Conservation (phyloP, 768 basidiomycete species). For the Tephrocybe rancida region DNA sequence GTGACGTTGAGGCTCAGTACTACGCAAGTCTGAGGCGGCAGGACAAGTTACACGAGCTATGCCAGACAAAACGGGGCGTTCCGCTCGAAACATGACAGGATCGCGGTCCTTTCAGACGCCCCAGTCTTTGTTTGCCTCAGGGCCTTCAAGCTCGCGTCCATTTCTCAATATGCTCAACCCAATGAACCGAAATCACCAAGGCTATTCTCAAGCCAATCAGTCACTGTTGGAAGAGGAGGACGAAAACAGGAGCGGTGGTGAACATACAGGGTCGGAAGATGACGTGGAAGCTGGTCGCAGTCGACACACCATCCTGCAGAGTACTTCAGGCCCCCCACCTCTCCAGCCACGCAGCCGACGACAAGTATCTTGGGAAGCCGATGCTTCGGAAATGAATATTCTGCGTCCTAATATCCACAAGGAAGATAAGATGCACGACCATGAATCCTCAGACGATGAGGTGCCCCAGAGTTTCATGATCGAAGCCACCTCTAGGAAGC, state of each 20-base stretch:
- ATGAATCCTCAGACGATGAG: slow-evolving; percentile 78
- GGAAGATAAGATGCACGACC: slow-evolving; percentile 60
- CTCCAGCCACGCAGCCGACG: slow-evolving; percentile 48
- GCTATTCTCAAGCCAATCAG: slow-evolving; percentile 75
- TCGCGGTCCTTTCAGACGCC: slow-evolving; percentile 38
- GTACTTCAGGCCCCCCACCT: slow-evolving; percentile 22
- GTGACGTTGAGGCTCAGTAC: slow-evolving; percentile 7
- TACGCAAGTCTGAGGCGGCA: slow-evolving; percentile 16
- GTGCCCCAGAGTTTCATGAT: slow-evolving; percentile 88
- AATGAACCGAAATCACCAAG: slow-evolving; percentile 71
- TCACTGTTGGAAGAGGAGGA: slow-evolving; percentile 78
- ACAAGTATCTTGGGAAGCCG: slow-evolving; percentile 60
- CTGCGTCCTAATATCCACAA: slow-evolving; percentile 74
- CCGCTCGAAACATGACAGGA: slow-evolving; percentile 29
- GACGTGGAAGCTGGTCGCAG: slow-evolving; percentile 66
- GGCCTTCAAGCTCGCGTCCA: slow-evolving; percentile 64
- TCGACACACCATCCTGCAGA: slow-evolving; percentile 41
- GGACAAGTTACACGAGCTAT: slow-evolving; percentile 24
- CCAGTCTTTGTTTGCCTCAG: slow-evolving; percentile 38
- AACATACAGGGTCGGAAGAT: slow-evolving; percentile 54
- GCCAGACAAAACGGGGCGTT: slow-evolving; percentile 25
- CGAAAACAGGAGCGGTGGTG: slow-evolving; percentile 50
- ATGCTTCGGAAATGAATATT: slow-evolving; percentile 54
- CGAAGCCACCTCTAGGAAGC: slow-evolving; percentile 60
- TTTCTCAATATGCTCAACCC: slow-evolving; percentile 86